Base-by-base conservation (phyloP, 2,329 filamentous ascomycete species). In the Aspergillus pseudonomiae region DNA sequence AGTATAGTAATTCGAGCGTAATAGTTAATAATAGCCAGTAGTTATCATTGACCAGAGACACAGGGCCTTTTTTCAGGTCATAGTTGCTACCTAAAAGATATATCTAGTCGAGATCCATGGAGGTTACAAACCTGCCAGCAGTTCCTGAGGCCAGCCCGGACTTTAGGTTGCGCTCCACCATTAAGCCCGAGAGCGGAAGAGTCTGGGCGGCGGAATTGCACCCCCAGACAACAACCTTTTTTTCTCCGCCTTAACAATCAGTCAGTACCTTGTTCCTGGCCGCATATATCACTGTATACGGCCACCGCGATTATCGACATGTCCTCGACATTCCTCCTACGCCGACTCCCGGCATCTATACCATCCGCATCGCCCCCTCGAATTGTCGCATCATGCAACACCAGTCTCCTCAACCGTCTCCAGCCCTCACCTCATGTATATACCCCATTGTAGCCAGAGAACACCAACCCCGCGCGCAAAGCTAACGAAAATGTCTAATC, bases 221-320 rank as follows among this genome's bases (percentile, higher is more conserved):
- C 28, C 24, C 50, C 52, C 6, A 34, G 32, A 46, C 28, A 34
- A 6, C 60, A 26, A 54, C 28, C 48, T 32, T 52, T 62, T 61
- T 58, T 52, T 68, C 65, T 70, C 71, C 60, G 62, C 68, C 57
- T 62, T n/a, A 30, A n/a, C 14, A 30, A 6, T 34, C 28, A 9
- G 14, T 16, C 28, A 9, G 14, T 16, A 50, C 26, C 24, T 48
- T 48, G 45, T 28, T 26, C 45, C 24, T 48, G 21, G 12, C 12
- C 9, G 16, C 12, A 19, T 21, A 46, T 19, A 6, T 48, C 45
- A 28, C 45, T 28, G 21, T 24, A 46, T 21, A 46, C 5, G 14
- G 14, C 14, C 19, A 50, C 16, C 19, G 24, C 10, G 46, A 30
- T 46, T 11, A 28, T n/a, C 24, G 24, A 50, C 28, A 55, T 55